These are phyloP conservation scores for Magnaporthiopsis incrustans DNA, from an alignment of 2,329 filamentous ascomycete species.

Conservation along the genomic window DNA sequence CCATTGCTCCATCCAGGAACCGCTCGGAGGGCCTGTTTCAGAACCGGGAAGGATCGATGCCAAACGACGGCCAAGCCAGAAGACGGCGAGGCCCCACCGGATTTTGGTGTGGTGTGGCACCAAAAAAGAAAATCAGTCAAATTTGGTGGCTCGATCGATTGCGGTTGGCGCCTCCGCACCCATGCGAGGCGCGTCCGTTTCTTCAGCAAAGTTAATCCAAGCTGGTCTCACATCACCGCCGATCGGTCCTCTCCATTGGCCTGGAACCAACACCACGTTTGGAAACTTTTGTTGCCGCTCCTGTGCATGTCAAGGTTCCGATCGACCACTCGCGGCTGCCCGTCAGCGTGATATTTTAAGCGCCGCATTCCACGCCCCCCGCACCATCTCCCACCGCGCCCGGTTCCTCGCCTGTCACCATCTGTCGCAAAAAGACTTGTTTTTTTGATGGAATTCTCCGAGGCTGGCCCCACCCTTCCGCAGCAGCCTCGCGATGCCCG, in stretches of 20 bases:
- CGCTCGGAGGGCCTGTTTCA: neutral
- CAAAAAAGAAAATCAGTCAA: neutral
- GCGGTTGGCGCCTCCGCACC: no score
- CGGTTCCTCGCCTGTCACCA: neutral
- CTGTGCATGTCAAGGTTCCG: neutral
- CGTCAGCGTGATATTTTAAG: neutral
- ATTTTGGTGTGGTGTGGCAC: neutral
- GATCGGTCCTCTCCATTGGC: neutral
- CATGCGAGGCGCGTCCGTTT: neutral
- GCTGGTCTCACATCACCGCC: neutral
- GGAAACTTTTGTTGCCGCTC: neutral
- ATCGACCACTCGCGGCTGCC: neutral
- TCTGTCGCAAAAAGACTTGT: neutral
- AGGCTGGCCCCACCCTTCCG: neutral
- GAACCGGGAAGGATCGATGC: neutral
- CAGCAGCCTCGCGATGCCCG: neutral
- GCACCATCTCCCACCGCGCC: neutral
- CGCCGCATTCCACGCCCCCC: neutral
- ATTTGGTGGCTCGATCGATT: neutral
- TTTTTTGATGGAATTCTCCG: neutral
- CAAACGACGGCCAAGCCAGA: neutral
- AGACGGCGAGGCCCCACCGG: neutral
- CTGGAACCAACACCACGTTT: neutral
- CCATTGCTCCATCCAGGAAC: neutral
- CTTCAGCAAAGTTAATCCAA: neutral